Conservation (phyloP, 2,329 filamentous ascomycete species). For the Endothia cerciana region DNA sequence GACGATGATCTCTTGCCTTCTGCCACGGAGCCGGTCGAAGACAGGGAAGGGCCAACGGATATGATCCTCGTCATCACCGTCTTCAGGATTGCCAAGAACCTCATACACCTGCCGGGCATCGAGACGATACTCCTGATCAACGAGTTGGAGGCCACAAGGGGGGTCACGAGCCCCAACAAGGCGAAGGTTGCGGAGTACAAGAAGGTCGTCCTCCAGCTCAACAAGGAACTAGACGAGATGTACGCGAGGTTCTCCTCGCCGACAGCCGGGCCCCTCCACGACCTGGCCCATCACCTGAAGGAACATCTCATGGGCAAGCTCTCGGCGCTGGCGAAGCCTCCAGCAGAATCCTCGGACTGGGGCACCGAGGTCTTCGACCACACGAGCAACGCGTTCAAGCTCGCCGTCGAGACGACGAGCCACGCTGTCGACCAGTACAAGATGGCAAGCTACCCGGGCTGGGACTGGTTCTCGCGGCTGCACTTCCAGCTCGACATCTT, state of each 20-base stretch:
- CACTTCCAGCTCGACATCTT: conserved; percentile 63
- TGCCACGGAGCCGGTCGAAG: conserved; percentile 53
- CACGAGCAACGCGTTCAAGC: conserved; percentile 60
- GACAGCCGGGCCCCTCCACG: conserved; percentile 56
- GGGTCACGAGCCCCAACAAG: conserved; percentile 33
- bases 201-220: conserved; percentile 46
- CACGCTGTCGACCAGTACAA: conserved; percentile 51
- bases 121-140: conserved; percentile 55
- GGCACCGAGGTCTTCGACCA: conserved; percentile 52
- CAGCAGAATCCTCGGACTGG: conserved; percentile 52
- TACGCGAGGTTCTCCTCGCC: conserved; percentile 56
- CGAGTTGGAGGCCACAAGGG: conserved; percentile 40
- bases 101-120: conserved; percentile 52
- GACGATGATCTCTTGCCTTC: conserved; percentile 61
- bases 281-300: conserved; percentile 52
- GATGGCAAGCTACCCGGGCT: conserved; percentile 48
- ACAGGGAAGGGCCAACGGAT: conserved; percentile 61
- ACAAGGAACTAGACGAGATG: conserved; percentile 47
- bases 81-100: conserved; percentile 54
- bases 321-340: conserved; percentile 50
- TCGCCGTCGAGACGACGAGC: conserved; percentile 54
- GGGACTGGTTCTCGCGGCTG: conserved; percentile 58
- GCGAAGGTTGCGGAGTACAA: conserved; percentile 48
- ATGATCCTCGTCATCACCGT: conserved; percentile 61
- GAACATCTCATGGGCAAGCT: conserved; percentile 55